phyloP scores from a whole-genome alignment of 495 filamentous ascomycete genomes.

The Hypoxylon subgilvum region DNA sequence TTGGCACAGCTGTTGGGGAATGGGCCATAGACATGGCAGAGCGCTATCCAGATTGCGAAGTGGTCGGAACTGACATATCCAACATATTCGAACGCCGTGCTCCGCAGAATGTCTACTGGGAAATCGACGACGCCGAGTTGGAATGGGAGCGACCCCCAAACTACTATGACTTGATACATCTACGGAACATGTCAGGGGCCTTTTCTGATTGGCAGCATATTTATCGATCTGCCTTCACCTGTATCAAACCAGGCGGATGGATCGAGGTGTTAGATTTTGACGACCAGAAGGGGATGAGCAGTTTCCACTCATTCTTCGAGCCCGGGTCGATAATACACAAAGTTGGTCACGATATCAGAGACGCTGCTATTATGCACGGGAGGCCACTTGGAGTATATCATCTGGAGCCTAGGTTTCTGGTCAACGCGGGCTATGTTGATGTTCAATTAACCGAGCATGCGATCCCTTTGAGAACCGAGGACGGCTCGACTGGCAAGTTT shows the following conservation, averaged over 20 bases:
- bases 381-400: slow-evolving; percentile 61
- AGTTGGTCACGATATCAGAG: slow-evolving; percentile 43
- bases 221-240: slow-evolving; percentile 64
- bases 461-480: slow-evolving; percentile 64
- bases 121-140: slow-evolving; percentile 70
- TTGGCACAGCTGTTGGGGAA: slow-evolving; percentile 73
- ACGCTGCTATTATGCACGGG: slow-evolving; percentile 52
- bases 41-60: slow-evolving; percentile 64
- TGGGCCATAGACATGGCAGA: slow-evolving; percentile 79
- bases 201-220: slow-evolving; percentile 67
- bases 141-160: slow-evolving; percentile 62
- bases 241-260: slow-evolving; percentile 68
- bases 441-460: slow-evolving; percentile 59
- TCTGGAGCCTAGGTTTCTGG: slow-evolving; percentile 57
- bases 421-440: slow-evolving; percentile 67
- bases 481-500: slow-evolving; percentile 67
- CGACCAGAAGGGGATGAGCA: slow-evolving; percentile 44
- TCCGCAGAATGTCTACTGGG: slow-evolving; percentile 71
- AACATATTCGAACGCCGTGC: slow-evolving; percentile 59
- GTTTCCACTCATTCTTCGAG: slow-evolving; percentile 50
- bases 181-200: slow-evolving; percentile 67
- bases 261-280: slow-evolving; percentile 68
- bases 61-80: slow-evolving; percentile 74
- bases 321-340: slow-evolving; percentile 46
- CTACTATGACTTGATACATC: slow-evolving; percentile 69